phyloP scores from a whole-genome alignment of 495 filamentous ascomycete species.

The Aspergillus egyptiacus region DNA sequence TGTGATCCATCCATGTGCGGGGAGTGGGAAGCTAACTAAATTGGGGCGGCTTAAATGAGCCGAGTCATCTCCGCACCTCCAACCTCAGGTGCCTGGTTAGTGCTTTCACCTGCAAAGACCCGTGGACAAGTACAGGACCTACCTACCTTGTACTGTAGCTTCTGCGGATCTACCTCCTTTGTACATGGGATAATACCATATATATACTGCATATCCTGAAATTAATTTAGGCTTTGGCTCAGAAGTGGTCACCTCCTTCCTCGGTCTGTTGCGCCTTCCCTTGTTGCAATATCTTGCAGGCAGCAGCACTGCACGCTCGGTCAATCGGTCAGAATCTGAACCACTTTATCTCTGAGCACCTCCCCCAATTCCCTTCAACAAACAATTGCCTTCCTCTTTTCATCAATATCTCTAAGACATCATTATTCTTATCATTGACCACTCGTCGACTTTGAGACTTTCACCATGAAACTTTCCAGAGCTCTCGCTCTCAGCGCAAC shows the following conservation, averaged over 20 bases:
- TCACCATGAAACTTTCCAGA: conserved; percentile 12
- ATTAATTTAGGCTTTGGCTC: neutral
- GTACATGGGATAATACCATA: neutral
- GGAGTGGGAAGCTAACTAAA: no score
- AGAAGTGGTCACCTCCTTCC: neutral
- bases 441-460: neutral
- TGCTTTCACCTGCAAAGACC: no score
- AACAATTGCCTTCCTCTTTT: neutral
- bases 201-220: neutral
- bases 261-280: neutral
- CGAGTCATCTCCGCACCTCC: no score
- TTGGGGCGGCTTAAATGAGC: no score
- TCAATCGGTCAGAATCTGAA: neutral
- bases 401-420: neutral
- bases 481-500: conserved; percentile 15
- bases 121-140: no score
- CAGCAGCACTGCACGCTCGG: neutral
- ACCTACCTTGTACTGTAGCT: no score
- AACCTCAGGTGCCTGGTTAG: no score
- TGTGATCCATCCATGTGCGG: no score
- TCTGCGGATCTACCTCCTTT: no score
- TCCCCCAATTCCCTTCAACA: neutral
- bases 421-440: neutral
- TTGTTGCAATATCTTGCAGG: neutral
- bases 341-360: no score